Percentiles rank a stretch among this genome's conserved stretches.
Conservation (phyloP, 768 basidiomycete species). For the button mushroom (Agaricus bisporus) region DNA sequence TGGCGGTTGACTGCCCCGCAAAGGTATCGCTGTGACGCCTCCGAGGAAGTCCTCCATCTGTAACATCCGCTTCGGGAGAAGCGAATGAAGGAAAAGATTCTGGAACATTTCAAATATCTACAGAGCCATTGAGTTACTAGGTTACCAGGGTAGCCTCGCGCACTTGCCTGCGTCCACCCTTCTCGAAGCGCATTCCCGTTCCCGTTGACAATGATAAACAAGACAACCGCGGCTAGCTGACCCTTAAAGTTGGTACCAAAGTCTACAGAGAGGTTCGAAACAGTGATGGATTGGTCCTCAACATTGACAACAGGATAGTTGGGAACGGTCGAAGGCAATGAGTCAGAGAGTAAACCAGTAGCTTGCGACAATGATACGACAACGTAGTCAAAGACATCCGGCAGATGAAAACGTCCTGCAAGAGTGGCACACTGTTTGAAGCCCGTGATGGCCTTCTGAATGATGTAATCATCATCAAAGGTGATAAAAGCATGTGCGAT, state of each 20-base stretch:
- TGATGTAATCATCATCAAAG: conserved; percentile 95
- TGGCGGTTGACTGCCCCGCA: conserved; percentile 67
- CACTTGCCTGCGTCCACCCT: conserved; percentile 83
- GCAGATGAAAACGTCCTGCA: conserved; percentile 81
- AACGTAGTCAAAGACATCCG: conserved; percentile 96
- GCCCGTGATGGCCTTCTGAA: conserved; percentile 92
- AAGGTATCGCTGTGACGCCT: conserved; percentile 88
- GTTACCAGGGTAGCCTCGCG: not conserved
- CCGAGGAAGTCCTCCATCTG: conserved; percentile 99
- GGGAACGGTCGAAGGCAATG: conserved; percentile 61
- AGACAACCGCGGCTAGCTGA: conserved; percentile 91
- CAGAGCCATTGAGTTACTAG: conserved; percentile 5
- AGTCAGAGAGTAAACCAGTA: conserved; percentile 78
- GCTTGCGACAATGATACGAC: conserved; percentile 90
- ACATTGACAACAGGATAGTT: conserved; percentile 88
- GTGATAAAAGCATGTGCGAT: conserved; percentile 94
- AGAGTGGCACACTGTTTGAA: conserved; percentile 95
- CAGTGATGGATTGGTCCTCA: conserved; percentile 83
- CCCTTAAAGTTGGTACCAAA: conserved; percentile 95
- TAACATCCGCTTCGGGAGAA: conserved; percentile 84
- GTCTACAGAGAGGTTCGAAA: conserved; percentile 86
- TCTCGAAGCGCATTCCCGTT: conserved; percentile 91
- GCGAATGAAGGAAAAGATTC: conserved; percentile 89
- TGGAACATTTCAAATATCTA: conserved; percentile 99
- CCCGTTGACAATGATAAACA: conserved; percentile 97